Evolutionary conservation across 2,329 filamentous ascomycete genomes (phyloP).

Genomic region (Leptographium procerum): DNA sequence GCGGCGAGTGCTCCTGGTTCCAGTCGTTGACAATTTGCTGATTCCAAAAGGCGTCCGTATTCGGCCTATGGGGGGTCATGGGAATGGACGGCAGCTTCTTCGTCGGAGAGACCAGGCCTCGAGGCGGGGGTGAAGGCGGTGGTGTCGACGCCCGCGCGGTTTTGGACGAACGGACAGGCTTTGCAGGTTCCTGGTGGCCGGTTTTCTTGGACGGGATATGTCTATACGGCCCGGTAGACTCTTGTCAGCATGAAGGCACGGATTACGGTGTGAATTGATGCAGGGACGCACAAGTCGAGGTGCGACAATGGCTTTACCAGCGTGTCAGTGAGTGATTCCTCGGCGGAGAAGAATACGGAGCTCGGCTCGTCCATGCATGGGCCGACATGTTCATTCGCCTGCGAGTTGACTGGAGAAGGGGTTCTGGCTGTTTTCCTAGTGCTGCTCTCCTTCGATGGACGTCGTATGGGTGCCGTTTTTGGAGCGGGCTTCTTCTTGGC

Average conservation of each 20-base stretch:
- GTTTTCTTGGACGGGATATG: not conserved
- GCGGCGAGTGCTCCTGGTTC: constrained; percentile 45
- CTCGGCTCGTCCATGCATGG: constrained; percentile 5
- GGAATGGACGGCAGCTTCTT: constrained; percentile 34
- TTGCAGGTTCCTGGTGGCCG: not conserved
- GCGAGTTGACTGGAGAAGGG: not conserved
- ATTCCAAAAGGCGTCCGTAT: constrained; percentile 48
- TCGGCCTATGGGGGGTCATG: constrained; percentile 39
- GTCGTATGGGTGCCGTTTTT: no score
- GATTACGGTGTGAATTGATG: not conserved
- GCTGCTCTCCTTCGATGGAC: not conserved
- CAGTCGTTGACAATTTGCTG: constrained; percentile 48
- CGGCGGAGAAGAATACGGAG: constrained; percentile 11
- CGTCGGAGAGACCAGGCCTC: constrained; percentile 19
- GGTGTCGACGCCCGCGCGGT: constrained; percentile 10
- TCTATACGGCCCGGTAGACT: not conserved
- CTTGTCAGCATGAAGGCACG: not conserved
- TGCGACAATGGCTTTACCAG: not conserved
- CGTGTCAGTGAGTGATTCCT: constrained; percentile 3
- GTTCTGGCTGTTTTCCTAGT: not conserved
- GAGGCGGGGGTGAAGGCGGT: constrained; percentile 9
- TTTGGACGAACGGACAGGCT: not conserved
- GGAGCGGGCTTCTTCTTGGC: not conserved
- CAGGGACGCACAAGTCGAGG: constrained; percentile 1
- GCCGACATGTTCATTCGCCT: no score